Evolutionary conservation across 805 yeast genomes (phyloP).

Genomic region (Yarrowia sp.): DNA sequence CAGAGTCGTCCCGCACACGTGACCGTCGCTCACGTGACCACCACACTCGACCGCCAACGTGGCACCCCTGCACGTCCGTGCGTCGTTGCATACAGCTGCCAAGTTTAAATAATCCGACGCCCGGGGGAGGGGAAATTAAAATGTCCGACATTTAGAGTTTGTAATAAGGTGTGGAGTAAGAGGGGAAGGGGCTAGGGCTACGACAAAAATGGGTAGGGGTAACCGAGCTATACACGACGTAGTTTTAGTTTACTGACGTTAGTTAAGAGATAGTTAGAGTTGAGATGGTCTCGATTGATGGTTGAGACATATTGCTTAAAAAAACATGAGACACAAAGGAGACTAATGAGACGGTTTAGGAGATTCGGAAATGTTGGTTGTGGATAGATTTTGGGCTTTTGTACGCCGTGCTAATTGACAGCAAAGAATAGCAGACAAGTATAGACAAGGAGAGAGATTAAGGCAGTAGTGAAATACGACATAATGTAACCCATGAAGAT

Average conservation of each 20-base stretch:
- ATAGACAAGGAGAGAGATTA: too few species aligned
- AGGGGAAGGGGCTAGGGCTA: constrained; percentile 19
- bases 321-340: too few species aligned
- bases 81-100: background rate
- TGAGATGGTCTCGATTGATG: background rate
- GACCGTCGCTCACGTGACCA: background rate
- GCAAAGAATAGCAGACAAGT: too few species aligned
- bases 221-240: background rate
- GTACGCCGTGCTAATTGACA: too few species aligned
- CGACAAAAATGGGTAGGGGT: background rate
- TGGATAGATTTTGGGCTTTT: too few species aligned
- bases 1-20: too few species aligned
- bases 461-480: too few species aligned
- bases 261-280: background rate
- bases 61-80: constrained; percentile 1
- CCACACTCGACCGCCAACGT: background rate
- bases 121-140: constrained; percentile 20
- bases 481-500: too few species aligned
- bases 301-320: background rate
- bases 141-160: constrained; percentile 14
- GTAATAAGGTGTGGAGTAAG: background rate
- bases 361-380: too few species aligned
- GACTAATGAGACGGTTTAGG: background rate
- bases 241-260: background rate
- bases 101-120: constrained; percentile 17